Evolutionary conservation across 768 basidiomycete genomes (phyloP), one percentile per base, ranked within the genome.

Genomic region (Cytidiella melzeri): DNA sequence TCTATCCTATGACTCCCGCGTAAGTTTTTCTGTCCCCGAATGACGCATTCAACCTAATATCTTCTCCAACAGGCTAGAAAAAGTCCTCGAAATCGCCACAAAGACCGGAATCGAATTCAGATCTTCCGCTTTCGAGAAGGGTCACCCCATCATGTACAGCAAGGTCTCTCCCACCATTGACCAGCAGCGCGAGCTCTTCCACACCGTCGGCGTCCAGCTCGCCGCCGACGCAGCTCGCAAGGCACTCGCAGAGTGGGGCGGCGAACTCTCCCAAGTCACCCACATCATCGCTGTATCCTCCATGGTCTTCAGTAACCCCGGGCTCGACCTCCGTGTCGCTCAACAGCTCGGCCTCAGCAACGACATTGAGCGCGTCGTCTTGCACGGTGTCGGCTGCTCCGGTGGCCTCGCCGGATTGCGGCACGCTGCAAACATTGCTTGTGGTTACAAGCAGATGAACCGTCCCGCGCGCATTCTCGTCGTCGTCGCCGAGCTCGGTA

Each of bases 331-430:
- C 37, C 24, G 42, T 41, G 51, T 52, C 36, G 51, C 51, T 18
- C 51, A 45, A 20, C 45, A 41, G n/a, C 51, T 52, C 36, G 51
- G 51, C 27, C 9, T 52, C 4, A 18, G n/a, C 18, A 28, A 40
- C 30, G 41, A 20, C 27, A 45, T 52, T 21, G 51, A 52, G 21
- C 51, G 51, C 6, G 45, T 44, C 4, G 39, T 52, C 20, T 44
- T 52, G 13, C 50, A 52, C 40, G 50, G 50, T 44, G 50, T 52
- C 37, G 50, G 50, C 34, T 52, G 50, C 27, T 43, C 50, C 3
- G 50, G 50, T 11, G 50, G 50, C 10, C 50, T 52, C 20, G 44
- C 50, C 9, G 50, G 37, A 3, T 26, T 52, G 40, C 50, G 50
- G 34, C 45, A 37, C 21, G 50, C 50, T 5, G 50, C 50, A 3